These are phyloP conservation scores for Elaeis oleifera DNA, from an alignment of 202 grass and related monocot species.

Conservation along the genomic window DNA sequence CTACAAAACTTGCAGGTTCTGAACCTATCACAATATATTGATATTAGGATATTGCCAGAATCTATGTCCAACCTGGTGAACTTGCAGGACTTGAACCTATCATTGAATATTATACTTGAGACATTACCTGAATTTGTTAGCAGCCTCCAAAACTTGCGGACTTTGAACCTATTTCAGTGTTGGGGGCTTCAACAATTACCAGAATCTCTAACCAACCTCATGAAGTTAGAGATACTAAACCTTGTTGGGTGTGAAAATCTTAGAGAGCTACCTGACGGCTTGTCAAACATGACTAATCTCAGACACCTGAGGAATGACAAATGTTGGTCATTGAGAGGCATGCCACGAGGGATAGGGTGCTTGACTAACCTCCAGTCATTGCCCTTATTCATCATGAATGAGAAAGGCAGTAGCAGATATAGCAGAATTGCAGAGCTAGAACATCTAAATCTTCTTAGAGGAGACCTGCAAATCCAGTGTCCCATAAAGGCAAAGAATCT, in stretches of 20 bases:
- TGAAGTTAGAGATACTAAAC: slow-evolving; percentile 40
- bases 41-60: slow-evolving; percentile 27
- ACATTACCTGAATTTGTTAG: slow-evolving; percentile 42
- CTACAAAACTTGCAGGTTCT: slow-evolving; percentile 42
- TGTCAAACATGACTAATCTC: slow-evolving; percentile 31
- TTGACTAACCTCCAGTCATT: slow-evolving; percentile 50
- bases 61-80: slow-evolving; percentile 30
- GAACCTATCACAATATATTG: slow-evolving; percentile 35
- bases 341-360: slow-evolving; percentile 32
- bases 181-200: slow-evolving; percentile 43
- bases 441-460: slow-evolving; percentile 31
- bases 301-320: slow-evolving; percentile 34
- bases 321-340: slow-evolving; percentile 20
- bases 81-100: slow-evolving; percentile 49
- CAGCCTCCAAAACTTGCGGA: slow-evolving; percentile 35
- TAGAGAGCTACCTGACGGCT: slow-evolving; percentile 33
- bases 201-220: slow-evolving; percentile 35
- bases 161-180: slow-evolving; percentile 50
- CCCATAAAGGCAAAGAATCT: slow-evolving; percentile 23
- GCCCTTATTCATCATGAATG: slow-evolving; percentile 31
- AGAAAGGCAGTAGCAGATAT: slow-evolving; percentile 16
- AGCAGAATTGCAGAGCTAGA: slow-evolving; percentile 40
- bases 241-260: slow-evolving; percentile 37
- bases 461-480: slow-evolving; percentile 33
- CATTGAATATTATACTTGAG: slow-evolving; percentile 43